Evolutionary conservation across 208 protist genomes (phyloP), one percentile per base, ranked within the genome.

Genomic region (Leishmania major): DNA sequence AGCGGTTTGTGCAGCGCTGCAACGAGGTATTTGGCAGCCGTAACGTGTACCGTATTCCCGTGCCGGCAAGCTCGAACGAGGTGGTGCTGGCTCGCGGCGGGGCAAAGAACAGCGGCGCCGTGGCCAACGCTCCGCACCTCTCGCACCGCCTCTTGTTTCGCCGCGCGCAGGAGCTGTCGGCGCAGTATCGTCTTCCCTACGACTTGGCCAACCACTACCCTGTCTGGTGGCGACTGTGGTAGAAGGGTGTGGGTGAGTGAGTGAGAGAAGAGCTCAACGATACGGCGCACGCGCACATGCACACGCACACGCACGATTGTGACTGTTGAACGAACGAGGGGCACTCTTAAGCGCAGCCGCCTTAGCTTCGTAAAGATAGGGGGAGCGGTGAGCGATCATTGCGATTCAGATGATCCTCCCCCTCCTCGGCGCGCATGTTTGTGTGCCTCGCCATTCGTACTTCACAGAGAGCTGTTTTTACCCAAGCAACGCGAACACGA

Each of bases 161-260:
- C 40, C 88, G 91, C 6, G 91, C 93, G 19, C 77, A 88, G 76
- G 82, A 92, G 73, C 77, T 96, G 84, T 84, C 80, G 51, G 83
- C 89, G 66, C 83, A 84, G 37, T 91, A 92, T 70, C 77, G 81
- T n/a, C 89, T 96, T 11, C 93, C 94, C 45, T 96, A 93, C 80
- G 91, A 95, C 80, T 64, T 96, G 40, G 83, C 89, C 11, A 89
- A 82, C 31, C 91, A 96, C 85, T 94, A 88, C 75, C 94, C 94
- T 10, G n/a, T 93, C 35, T 95, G 88, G 93, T 97, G 94, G 94
- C 87, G 90, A 25, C 81, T 94, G n/a, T 96, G 92, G 91, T 95
- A 85, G 84, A 11, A 1, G 8, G 45, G 45, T 43, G 43, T 10
- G 7, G 10, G 45, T 31, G 40, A 28, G n/a, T 17, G 70, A 2